Percentiles rank a stretch among this genome's conserved stretches.
These are phyloP conservation scores for Termitomyces sp. DNA, from an alignment of 768 basidiomycete genomes.

Conservation along the genomic window DNA sequence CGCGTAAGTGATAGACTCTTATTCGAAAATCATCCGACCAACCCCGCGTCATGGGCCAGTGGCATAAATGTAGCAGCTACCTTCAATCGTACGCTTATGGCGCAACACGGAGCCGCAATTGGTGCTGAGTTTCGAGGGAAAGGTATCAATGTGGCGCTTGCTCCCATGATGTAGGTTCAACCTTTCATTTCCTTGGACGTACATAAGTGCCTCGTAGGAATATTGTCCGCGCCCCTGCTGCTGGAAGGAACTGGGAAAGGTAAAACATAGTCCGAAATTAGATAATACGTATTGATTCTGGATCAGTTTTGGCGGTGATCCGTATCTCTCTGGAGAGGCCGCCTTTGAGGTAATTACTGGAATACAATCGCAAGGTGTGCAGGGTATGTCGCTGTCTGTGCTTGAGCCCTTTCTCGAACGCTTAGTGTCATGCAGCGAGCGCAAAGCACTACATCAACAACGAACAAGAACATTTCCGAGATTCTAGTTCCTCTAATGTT, in stretches of 20 bases:
- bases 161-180: conserved; percentile 39
- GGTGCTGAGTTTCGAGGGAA: conserved; percentile 57
- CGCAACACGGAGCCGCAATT: conserved; percentile 47
- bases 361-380: conserved; percentile 47
- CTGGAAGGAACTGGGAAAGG: conserved; percentile 50
- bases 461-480: conserved; percentile 44
- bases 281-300: neutral
- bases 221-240: conserved; percentile 37
- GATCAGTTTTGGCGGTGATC: conserved; percentile 42
- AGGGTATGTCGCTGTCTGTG: conserved; percentile 23
- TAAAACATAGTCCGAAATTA: conserved; percentile 12
- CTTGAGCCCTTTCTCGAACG: neutral
- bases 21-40: neutral
- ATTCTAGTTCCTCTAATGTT: conserved; percentile 32
- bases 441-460: conserved; percentile 44
- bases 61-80: conserved; percentile 48
- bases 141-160: conserved; percentile 50
- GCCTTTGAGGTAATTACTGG: conserved; percentile 49
- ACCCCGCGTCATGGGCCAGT: conserved; percentile 17
- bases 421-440: conserved; percentile 18
- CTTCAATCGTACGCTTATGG: conserved; percentile 51
- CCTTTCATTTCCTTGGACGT: neutral
- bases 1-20: conserved; percentile 25
- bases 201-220: conserved; percentile 25
- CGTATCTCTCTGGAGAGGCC: conserved; percentile 46